Evolutionary conservation across 345 rosid species (phyloP).

Genomic region (Boechera retrofracta): DNA sequence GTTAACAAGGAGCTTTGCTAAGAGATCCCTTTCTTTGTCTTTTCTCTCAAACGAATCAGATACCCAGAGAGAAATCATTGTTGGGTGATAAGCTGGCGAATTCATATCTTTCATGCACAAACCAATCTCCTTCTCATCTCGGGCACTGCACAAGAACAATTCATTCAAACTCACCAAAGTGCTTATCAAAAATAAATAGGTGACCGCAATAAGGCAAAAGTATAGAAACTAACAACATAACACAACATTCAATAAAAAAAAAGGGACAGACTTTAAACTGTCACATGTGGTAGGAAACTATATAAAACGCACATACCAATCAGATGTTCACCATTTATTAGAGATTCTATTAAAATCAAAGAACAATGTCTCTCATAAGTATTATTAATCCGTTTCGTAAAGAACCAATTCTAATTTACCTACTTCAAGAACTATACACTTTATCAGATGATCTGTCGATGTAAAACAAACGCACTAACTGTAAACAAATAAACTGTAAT

Average conservation of each 20-base stretch:
- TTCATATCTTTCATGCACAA: conserved; percentile 85
- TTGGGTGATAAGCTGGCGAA: conserved; percentile 76
- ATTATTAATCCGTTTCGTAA: neutral
- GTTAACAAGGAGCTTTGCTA: conserved; percentile 78
- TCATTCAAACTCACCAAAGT: conserved; percentile 21
- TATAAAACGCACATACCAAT: neutral
- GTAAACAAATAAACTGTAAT: neutral
- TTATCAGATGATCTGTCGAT: neutral
- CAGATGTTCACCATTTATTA: conserved; percentile 7
- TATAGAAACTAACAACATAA: conserved; percentile 4
- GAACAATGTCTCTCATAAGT: conserved; percentile 10
- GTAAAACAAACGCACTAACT: neutral
- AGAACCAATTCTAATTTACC: conserved; percentile 12
- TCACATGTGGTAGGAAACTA: conserved; percentile 12
- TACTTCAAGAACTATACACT: conserved; percentile 23
- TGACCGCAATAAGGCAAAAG: neutral
- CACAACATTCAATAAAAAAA: neutral
- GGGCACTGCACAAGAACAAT: conserved; percentile 62
- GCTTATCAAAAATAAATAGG: neutral
- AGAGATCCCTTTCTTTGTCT: conserved; percentile 81
- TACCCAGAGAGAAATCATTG: conserved; percentile 92
- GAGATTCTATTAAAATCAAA: conserved; percentile 1
- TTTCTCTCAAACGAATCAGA: conserved; percentile 95
- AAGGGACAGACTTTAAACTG: neutral
- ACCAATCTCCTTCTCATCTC: conserved; percentile 87